phyloP scores from a whole-genome alignment of 345 rosid species.

The Geranium rotundifolium region DNA sequence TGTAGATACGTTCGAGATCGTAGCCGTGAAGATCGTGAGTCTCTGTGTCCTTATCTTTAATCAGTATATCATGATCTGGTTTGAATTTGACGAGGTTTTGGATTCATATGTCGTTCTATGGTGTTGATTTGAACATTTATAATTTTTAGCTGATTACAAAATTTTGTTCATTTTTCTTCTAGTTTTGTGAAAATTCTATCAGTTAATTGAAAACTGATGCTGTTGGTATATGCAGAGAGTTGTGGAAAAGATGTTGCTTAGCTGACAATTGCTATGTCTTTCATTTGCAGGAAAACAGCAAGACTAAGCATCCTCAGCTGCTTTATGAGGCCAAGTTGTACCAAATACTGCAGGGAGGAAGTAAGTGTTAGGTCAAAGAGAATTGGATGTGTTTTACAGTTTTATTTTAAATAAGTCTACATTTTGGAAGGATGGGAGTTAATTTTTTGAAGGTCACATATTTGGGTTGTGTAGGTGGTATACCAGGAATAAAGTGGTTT shows the following conservation, averaged over 20 bases:
- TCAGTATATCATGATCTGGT: neutral
- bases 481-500: constrained; percentile 38
- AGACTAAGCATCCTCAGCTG: constrained; percentile 49
- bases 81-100: neutral
- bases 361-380: constrained; percentile 16
- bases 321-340: constrained; percentile 54
- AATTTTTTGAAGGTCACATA: neutral
- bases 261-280: constrained; percentile 1
- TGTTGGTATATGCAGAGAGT: neutral
- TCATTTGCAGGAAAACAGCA: constrained; percentile 39
- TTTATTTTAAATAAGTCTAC: neutral
- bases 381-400: neutral
- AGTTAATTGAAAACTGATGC: neutral
- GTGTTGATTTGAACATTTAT: neutral
- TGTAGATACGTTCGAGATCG: constrained; percentile 45
- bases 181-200: too few relatives aligned
- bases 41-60: neutral
- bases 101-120: neutral
- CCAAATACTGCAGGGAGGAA: constrained; percentile 51
- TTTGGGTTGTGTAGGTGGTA: constrained; percentile 28
- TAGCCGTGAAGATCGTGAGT: constrained; percentile 69
- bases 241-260: neutral
- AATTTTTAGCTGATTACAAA: neutral
- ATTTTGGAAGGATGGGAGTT: neutral
- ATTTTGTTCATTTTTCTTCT: too few relatives aligned